Evolutionary conservation across 108 stramenopile species (phyloP), one percentile per base, ranked within the genome.

Genomic region (Cylindrotheca fusiformis): DNA sequence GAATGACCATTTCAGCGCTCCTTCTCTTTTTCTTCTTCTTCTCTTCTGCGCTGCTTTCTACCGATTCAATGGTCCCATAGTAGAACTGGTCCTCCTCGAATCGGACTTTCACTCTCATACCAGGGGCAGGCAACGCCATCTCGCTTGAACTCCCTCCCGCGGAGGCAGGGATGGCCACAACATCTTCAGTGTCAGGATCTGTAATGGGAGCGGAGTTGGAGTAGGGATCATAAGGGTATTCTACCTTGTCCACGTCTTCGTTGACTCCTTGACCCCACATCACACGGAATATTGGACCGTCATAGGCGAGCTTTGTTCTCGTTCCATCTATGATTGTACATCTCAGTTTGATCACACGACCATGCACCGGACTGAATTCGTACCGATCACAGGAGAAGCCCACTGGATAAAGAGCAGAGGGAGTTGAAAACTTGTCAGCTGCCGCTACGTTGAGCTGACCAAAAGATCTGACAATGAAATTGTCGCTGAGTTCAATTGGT

Each of bases 211-310:
- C 67, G 31, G 80, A 84, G 32, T 75, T 67, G 29, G 69, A 28
- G 21, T 80, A 74, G 18, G 83, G 77, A 71, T 87, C 81, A 58
- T 80, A 92, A 3, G 81, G 74, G 28, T 65, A 72, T 50, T 82
- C 75, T 19, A 72, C 55, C 45, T 67, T 65, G 58, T 73, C 72
- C 21, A 26, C 48, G 45, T 84, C 82, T 36, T 86, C 86, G 20
- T 93, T 88, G n/a, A 93, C 76, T 1, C 91, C 91, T 41, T 75
- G 82, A 48, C 91, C 91, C 86, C 86, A 93, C 69, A 86, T 83
- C 53, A 93, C 62, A 19, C 88, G 78, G 77, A 93, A 93, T 52
- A 90, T 54, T 0, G 91, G 91, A 41, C 91, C 91, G 20, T 80
- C 76, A 22, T 58, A 41, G 8, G 30, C 23, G 10, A 79, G 48